Percentiles rank a stretch among this genome's conserved stretches.
Evolutionary conservation across 768 basidiomycete species (phyloP).

Genomic region (Daedaleopsis sinensis): DNA sequence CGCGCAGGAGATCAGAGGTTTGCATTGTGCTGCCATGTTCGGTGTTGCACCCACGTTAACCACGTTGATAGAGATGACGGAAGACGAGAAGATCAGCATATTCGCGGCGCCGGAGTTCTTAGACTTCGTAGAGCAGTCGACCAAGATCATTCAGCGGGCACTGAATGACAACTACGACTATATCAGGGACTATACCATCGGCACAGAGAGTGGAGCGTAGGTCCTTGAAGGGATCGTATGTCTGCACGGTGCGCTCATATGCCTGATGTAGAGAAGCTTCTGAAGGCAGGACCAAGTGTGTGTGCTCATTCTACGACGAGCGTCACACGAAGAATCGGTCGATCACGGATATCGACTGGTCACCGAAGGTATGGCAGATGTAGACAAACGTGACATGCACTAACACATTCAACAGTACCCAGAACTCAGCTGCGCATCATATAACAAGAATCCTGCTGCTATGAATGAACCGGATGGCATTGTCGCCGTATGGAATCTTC

Average conservation of each 20-base stretch:
- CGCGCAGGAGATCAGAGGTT: slow-evolving; percentile 84
- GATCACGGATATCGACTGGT: slow-evolving; percentile 97
- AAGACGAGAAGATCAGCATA: slow-evolving; percentile 83
- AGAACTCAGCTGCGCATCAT: slow-evolving; percentile 92
- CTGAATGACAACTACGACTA: slow-evolving; percentile 97
- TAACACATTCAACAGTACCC: slow-evolving; percentile 66
- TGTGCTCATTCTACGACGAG: slow-evolving; percentile 95
- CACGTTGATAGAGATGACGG: slow-evolving; percentile 68
- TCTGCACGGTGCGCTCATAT: slow-evolving; percentile 2
- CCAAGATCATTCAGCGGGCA: slow-evolving; percentile 93
- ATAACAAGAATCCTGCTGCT: slow-evolving; percentile 95
- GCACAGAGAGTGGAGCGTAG: slow-evolving; percentile 81
- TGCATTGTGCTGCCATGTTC: not conserved
- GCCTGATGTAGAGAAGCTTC: slow-evolving; percentile 70
- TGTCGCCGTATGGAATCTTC: slow-evolving; percentile 97
- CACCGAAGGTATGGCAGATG: slow-evolving; percentile 76
- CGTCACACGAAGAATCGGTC: slow-evolving; percentile 90
- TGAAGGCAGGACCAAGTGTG: slow-evolving; percentile 87
- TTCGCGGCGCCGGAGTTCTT: slow-evolving; percentile 88
- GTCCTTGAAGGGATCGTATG: slow-evolving; percentile 31
- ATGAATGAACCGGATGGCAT: slow-evolving; percentile 96
- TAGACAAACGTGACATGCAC: not conserved
- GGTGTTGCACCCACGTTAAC: not conserved
- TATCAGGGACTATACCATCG: slow-evolving; percentile 94
- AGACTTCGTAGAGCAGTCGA: slow-evolving; percentile 92